Evolutionary conservation across 371 early-diverging fungal species (phyloP).

Genomic region (Syncephalis fuscata): DNA sequence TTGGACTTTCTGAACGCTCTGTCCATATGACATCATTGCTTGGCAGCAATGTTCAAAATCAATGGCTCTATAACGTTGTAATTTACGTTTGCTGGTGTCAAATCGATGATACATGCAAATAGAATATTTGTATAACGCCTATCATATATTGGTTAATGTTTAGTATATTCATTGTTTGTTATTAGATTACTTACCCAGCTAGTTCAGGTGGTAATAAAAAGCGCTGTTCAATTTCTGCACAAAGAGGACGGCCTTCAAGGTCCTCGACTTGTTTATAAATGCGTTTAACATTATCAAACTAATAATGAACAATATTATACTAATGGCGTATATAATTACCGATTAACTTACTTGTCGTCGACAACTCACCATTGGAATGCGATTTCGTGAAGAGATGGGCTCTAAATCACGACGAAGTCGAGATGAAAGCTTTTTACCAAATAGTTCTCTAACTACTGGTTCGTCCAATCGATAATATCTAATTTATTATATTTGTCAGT

Average conservation of each 20-base stretch:
- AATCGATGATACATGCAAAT: too few species aligned
- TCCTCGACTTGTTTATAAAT: background rate
- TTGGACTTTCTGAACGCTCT: too few species aligned
- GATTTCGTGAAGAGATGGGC: background rate
- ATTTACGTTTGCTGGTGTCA: background rate
- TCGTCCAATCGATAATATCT: background rate
- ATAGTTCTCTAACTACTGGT: background rate
- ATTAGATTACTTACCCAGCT: too few species aligned
- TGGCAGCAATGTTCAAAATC: too few species aligned
- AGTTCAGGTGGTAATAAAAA: background rate
- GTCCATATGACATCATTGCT: too few species aligned
- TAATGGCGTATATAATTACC: too few species aligned
- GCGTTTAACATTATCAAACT: background rate
- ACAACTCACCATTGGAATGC: background rate
- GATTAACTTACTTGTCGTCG: background rate
- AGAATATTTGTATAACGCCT: too few species aligned
- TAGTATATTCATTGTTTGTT: too few species aligned
- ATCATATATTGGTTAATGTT: too few species aligned
- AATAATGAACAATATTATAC: too few species aligned
- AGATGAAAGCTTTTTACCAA: background rate
- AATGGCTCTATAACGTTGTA: background rate
- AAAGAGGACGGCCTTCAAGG: background rate
- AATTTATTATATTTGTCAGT: too few species aligned
- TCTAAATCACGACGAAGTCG: background rate
- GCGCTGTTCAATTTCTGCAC: background rate